Evolutionary conservation across 805 yeast genomes (phyloP).

Genomic region (Candida incommunis): DNA sequence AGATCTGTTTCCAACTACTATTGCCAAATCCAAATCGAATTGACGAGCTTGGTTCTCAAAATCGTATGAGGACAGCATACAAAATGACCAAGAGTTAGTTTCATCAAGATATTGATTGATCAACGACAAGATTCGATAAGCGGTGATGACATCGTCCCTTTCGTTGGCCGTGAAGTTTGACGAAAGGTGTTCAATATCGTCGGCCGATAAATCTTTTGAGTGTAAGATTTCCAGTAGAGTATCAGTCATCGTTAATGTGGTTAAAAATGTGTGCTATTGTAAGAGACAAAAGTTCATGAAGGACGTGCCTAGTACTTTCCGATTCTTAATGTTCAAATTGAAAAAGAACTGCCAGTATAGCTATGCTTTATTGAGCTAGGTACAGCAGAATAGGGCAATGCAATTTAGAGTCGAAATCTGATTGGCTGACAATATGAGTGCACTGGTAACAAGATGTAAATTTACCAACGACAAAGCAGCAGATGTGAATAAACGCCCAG

Average conservation of each 20-base stretch:
- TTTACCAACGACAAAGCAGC: no score
- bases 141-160: slow-evolving; percentile 10
- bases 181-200: slow-evolving; percentile 8
- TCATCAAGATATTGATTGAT: slow-evolving; percentile 14
- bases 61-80: slow-evolving; percentile 14
- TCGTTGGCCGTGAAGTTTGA: slow-evolving; percentile 7
- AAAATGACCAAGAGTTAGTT: slow-evolving; percentile 18
- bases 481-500: no score
- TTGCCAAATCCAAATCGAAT: slow-evolving; percentile 17
- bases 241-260: no score
- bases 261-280: neutral
- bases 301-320: neutral
- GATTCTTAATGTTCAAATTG: no score
- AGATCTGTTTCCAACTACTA: slow-evolving; percentile 12
- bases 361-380: no score
- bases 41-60: slow-evolving; percentile 12
- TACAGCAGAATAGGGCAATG: no score
- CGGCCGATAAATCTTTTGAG: slow-evolving; percentile 3
- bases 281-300: neutral
- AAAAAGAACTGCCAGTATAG: no score
- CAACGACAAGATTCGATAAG: slow-evolving; percentile 12
- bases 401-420: no score
- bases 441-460: no score
- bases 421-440: no score
- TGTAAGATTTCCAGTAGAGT: slow-evolving; percentile 10